Conservation (phyloP, 2,329 filamentous ascomycete genomes). For the Cytospora mali region DNA sequence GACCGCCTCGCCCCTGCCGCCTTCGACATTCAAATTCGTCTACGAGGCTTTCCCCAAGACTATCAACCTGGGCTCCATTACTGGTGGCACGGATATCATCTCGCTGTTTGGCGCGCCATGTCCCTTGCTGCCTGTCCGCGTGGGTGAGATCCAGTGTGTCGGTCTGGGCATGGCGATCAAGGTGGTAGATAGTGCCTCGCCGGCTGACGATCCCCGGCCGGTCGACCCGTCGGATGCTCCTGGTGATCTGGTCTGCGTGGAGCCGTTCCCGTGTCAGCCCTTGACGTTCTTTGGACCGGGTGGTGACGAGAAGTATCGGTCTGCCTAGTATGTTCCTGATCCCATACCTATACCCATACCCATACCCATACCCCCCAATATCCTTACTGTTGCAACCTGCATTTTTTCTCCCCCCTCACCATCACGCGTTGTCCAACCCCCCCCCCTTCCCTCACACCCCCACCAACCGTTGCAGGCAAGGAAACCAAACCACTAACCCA, state of each 20-base stretch:
- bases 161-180: constrained; percentile 78
- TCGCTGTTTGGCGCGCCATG: constrained; percentile 90
- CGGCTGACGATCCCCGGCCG: constrained; percentile 52
- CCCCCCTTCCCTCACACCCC: not conserved
- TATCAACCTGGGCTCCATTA: constrained; percentile 92
- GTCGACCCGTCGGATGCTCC: constrained; percentile 63
- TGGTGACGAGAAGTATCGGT: constrained; percentile 75
- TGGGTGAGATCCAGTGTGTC: constrained; percentile 76
- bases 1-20: constrained; percentile 88
- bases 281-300: constrained; percentile 81
- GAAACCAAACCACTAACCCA: not conserved
- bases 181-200: constrained; percentile 58
- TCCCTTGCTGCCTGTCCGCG: constrained; percentile 70
- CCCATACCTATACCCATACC: not conserved
- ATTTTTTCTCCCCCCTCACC: not conserved
- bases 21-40: constrained; percentile 89
- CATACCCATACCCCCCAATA: not conserved
- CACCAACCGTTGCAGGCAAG: not conserved
- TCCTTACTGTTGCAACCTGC: not conserved
- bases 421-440: not conserved
- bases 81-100: constrained; percentile 94
- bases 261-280: constrained; percentile 88
- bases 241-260: constrained; percentile 85
- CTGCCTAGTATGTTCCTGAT: constrained; percentile 59
- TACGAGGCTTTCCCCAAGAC: constrained; percentile 78